Evolutionary conservation across 331 rosid genomes (phyloP), one percentile per base, ranked within the genome.

Genomic region (Pyrus hybrid): DNA sequence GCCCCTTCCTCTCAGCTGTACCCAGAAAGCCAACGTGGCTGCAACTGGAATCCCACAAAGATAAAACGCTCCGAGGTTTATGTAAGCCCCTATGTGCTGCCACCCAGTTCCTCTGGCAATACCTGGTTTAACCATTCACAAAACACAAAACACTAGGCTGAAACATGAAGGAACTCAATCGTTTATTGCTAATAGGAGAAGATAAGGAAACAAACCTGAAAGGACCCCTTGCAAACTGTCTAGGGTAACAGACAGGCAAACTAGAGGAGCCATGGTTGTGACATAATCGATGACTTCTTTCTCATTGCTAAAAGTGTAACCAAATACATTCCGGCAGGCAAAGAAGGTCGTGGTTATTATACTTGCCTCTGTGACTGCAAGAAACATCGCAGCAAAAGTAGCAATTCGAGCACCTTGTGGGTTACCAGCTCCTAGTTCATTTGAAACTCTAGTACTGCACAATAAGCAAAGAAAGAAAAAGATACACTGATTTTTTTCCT

Each of bases 21-120:
- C 76, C 89, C 78, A 80, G 74, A 90, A 90, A 68, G 67, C 84
- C 79, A 90, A 83, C 28, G 32, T 21, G 8, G 80, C 88, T 53
- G 96, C 89, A 41, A 77, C 68, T 23, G 97, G 97, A 79, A 88
- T 84, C 56, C 97, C 97, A 85, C 93, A 92, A 3, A 92, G 89
- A 72, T 92, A 90, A 74, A 81, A 90, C 17, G 97, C 87, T 21
- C 96, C 96, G 1, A 92, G 63, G 73, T 92, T 92, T 5, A 92
- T 85, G 74, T 78, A 92, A 35, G 91, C 97, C 37, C 93, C 97
- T 67, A 87, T 18, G 28, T 88, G 87, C 64, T 90, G 96, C 96
- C 92, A 88, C 60, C 97, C 97, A 87, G 90, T 85, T 16, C 97
- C 96, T 79, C 96, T 90, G 67, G 93, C 92, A 79, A 90, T 32